Percentiles rank a stretch among this genome's conserved stretches.
These are phyloP conservation scores for Acacia crassicarpa DNA, from an alignment of 306 rosid species.

Conservation along the genomic window DNA sequence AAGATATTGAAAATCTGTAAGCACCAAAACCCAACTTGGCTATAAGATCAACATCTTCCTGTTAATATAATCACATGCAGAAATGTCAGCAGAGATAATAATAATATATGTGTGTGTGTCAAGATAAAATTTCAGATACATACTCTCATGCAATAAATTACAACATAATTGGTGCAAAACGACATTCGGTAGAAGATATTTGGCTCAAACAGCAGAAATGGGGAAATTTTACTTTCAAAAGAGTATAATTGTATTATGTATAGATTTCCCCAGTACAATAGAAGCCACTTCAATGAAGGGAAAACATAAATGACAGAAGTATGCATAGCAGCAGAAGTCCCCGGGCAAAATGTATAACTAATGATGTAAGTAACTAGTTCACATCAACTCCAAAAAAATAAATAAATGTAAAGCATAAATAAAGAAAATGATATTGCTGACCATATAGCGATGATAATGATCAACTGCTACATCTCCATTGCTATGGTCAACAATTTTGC, in stretches of 20 bases:
- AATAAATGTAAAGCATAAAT: neutral
- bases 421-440: slow-evolving; percentile 33
- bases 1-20: slow-evolving; percentile 89
- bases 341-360: slow-evolving; percentile 8
- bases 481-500: slow-evolving; percentile 70
- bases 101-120: neutral
- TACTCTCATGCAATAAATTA: slow-evolving; percentile 12
- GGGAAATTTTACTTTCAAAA: neutral
- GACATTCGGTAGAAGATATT: slow-evolving; percentile 11
- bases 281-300: neutral
- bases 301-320: slow-evolving; percentile 1
- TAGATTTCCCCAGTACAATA: neutral
- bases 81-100: slow-evolving; percentile 20
- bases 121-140: slow-evolving; percentile 8
- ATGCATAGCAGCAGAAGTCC: neutral
- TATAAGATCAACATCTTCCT: slow-evolving; percentile 92
- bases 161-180: neutral
- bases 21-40: slow-evolving; percentile 85
- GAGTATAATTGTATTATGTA: neutral
- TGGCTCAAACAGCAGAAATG: slow-evolving; percentile 10
- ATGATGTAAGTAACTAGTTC: slow-evolving; percentile 18
- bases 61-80: slow-evolving; percentile 32
- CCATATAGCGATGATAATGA: slow-evolving; percentile 89
- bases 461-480: slow-evolving; percentile 90
- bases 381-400: slow-evolving; percentile 7